Evolutionary conservation across 106 monocot species (phyloP).

Genomic region (Phalaenopsis aphrodite): DNA sequence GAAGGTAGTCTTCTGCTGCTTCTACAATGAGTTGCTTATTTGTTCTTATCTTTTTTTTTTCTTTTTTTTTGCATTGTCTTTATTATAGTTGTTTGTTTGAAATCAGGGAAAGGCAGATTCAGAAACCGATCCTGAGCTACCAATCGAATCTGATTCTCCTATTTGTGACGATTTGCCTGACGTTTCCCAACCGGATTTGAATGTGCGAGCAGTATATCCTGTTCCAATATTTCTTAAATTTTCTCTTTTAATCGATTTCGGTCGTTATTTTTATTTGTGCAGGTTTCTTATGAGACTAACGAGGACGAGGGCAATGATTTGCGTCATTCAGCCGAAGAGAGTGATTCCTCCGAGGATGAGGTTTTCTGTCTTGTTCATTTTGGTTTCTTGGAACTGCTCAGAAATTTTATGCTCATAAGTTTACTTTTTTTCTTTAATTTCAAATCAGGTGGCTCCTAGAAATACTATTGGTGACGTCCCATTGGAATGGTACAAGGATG

Average conservation of each 20-base stretch:
- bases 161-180: background rate
- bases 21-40: background rate
- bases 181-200: background rate
- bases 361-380: conserved; percentile 17
- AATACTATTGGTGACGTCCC: conserved; percentile 91
- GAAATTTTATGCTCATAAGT: background rate
- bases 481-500: conserved; percentile 82
- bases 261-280: background rate
- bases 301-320: background rate
- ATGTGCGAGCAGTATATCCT: background rate
- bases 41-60: background rate
- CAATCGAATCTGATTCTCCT: background rate
- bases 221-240: background rate
- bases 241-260: background rate
- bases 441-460: conserved; percentile 55
- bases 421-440: conserved; percentile 1
- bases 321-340: conserved; percentile 29
- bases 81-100: background rate
- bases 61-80: background rate
- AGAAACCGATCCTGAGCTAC: background rate
- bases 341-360: conserved; percentile 98
- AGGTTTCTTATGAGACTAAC: background rate
- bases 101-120: background rate
- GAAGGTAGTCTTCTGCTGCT: background rate
- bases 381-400: background rate